phyloP scores from a whole-genome alignment of 768 basidiomycete species.

The Agaricus subrufescens region DNA sequence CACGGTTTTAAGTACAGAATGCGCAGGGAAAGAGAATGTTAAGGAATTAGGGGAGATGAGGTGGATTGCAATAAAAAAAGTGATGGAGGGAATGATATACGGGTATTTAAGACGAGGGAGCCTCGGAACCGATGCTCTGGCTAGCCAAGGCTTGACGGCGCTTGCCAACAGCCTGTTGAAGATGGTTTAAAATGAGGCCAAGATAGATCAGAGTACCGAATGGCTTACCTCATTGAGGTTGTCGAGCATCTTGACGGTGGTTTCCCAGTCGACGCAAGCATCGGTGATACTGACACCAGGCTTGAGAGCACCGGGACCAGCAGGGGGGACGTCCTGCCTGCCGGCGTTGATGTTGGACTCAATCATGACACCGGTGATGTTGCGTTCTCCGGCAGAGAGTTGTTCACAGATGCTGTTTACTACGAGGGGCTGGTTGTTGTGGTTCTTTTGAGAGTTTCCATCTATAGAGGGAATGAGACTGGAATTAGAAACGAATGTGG shows the following conservation, averaged over 20 bases:
- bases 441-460: slow-evolving; percentile 95
- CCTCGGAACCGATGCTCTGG: slow-evolving; percentile 4
- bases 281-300: slow-evolving; percentile 88
- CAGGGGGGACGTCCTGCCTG: slow-evolving; percentile 79
- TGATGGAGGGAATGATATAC: not conserved
- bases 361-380: slow-evolving; percentile 95
- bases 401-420: slow-evolving; percentile 69
- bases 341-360: slow-evolving; percentile 93
- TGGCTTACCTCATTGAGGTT: slow-evolving; percentile 50
- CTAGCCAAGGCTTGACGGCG: slow-evolving; percentile 37
- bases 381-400: slow-evolving; percentile 59
- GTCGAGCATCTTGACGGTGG: slow-evolving; percentile 72
- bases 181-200: not conserved
- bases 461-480: slow-evolving; percentile 37
- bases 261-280: slow-evolving; percentile 85
- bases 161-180: slow-evolving; percentile 35
- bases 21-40: not conserved
- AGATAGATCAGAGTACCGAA: not conserved
- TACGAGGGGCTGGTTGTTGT: slow-evolving; percentile 87
- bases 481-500: slow-evolving; percentile 2
- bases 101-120: not conserved
- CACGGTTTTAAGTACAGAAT: not conserved
- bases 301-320: slow-evolving; percentile 65
- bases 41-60: not conserved
- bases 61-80: not conserved